phyloP scores from a whole-genome alignment of 306 rosid genomes.

The Cicer bijugum region DNA sequence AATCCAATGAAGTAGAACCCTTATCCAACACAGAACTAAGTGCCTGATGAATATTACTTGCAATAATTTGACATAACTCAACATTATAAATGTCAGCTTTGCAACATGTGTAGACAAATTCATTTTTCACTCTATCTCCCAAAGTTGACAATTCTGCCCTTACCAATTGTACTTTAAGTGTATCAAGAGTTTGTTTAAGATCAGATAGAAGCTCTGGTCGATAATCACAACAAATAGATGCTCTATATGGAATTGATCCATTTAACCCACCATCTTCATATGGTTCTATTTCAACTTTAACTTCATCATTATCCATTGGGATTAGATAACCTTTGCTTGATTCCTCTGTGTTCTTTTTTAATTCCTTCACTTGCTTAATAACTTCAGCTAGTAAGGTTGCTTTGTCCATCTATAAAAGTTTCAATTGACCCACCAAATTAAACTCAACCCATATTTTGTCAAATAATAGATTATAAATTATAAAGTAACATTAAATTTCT shows the following conservation, averaged over 20 bases:
- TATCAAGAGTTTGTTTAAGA: slow-evolving; percentile 63
- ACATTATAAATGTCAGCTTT: slow-evolving; percentile 38
- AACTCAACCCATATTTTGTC: slow-evolving; percentile 12
- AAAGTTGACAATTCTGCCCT: slow-evolving; percentile 77
- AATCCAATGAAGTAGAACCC: slow-evolving; percentile 65
- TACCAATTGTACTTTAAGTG: slow-evolving; percentile 62
- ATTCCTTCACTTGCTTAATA: slow-evolving; percentile 67
- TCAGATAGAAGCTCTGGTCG: slow-evolving; percentile 68
- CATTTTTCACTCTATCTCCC: slow-evolving; percentile 69
- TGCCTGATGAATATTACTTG: slow-evolving; percentile 58
- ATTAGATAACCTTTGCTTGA: slow-evolving; percentile 69
- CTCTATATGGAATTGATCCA: slow-evolving; percentile 57
- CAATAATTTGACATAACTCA: slow-evolving; percentile 55
- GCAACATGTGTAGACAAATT: slow-evolving; percentile 57
- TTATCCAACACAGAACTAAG: slow-evolving; percentile 66
- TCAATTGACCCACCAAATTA: slow-evolving; percentile 30
- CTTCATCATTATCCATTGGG: slow-evolving; percentile 77
- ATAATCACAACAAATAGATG: slow-evolving; percentile 73
- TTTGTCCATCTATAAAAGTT: slow-evolving; percentile 72
- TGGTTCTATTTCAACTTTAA: slow-evolving; percentile 60
- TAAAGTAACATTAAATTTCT: slow-evolving; percentile 8
- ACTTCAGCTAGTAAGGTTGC: slow-evolving; percentile 82
- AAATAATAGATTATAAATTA: slow-evolving; percentile 1
- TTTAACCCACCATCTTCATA: slow-evolving; percentile 46
- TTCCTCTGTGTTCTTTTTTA: slow-evolving; percentile 72